Base-by-base conservation (phyloP, 192 early-diverging fungal genomes). In the Coemansia sp. region DNA sequence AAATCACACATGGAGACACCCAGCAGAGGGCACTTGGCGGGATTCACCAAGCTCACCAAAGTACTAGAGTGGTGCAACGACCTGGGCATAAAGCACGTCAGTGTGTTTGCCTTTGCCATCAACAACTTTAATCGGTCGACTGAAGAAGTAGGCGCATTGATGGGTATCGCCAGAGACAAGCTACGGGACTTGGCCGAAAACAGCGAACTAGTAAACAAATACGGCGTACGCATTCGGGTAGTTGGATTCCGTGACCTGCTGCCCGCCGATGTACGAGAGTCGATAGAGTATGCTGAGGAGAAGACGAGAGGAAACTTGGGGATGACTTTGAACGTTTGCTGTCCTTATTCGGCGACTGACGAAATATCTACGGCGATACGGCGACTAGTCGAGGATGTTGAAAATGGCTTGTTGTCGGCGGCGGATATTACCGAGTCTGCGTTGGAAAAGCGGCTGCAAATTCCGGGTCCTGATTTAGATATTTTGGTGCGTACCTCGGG, bases 71-170 rank as follows among this genome's bases (percentile, higher is more conserved):
- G 95, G 81, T 98, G 94, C 72, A 88, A 95, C 76, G 80, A 91
- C 12, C 86, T 98, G 24, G 95, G 95, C 8, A 80, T 99, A 22
- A 81, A 89, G 62, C 87, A 88, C 5, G 94, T 99, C 15, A 97
- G 94, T 34, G 92, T 98, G 8, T 99, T 94, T 79, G 98, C 98
- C 27, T 98, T 99, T 86, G 96, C 94, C 64, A 95, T 97, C 53
- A 96, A 98, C 72, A 99, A 99, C 85, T 99, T 98, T 77, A 95
- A 94, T 72, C 87, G 98, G 7, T 87, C 92, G 34, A 70, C 83
- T 39, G 90, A 90, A 15, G 96, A 99, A 79, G 95, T 99, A 4
- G 81, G 91, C 3, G 85, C 87, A 22, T 70, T 99, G 55, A 97
- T 98, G 95, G 76, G 89, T 20, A 67, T 98, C 15, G 91, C 92